Conservation (phyloP, 176 grass and related monocot species). For the Hyparrhenia diplandra region DNA sequence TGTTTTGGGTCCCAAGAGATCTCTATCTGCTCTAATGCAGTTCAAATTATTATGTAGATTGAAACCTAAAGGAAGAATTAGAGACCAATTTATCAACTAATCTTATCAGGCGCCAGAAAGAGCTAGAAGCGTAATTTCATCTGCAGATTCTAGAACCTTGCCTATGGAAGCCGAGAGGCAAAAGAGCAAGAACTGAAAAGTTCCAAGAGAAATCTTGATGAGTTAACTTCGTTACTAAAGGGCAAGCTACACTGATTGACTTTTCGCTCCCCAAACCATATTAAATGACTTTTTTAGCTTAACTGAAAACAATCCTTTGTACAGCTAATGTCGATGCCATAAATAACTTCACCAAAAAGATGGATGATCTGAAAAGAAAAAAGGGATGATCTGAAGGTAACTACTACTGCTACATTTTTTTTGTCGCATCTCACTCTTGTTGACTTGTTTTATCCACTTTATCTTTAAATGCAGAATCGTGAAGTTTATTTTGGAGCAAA, state of each 20-base stretch:
- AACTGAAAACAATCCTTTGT: conserved; percentile 18
- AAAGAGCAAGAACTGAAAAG: conserved; percentile 76
- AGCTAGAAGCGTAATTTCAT: conserved; percentile 89
- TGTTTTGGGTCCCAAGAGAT: background rate
- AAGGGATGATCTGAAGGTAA: conserved; percentile 84
- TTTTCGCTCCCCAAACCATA: background rate
- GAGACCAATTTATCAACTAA: conserved; percentile 96
- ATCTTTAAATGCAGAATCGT: conserved; percentile 50
- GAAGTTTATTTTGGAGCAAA: conserved; percentile 77
- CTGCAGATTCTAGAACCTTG: conserved; percentile 80
- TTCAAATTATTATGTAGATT: conserved; percentile 46
- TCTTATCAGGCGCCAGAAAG: conserved; percentile 88
- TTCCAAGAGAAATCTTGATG: conserved; percentile 72
- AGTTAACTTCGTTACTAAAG: conserved; percentile 71
- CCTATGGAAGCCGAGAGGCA: conserved; percentile 54
- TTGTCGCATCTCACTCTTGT: conserved; percentile 5
- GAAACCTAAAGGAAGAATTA: conserved; percentile 93
- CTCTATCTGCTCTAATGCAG: conserved; percentile 4
- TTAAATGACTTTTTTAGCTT: conserved; percentile 2
- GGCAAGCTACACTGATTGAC: conserved; percentile 35
- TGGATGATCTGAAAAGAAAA: conserved; percentile 60
- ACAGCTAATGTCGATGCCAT: conserved; percentile 63
- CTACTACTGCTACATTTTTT: background rate
- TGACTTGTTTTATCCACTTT: conserved; percentile 3
- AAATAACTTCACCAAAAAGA: conserved; percentile 60